These are phyloP conservation scores for Entrophospora sp. DNA, from an alignment of 192 early-diverging fungal genomes.

Conservation along the genomic window DNA sequence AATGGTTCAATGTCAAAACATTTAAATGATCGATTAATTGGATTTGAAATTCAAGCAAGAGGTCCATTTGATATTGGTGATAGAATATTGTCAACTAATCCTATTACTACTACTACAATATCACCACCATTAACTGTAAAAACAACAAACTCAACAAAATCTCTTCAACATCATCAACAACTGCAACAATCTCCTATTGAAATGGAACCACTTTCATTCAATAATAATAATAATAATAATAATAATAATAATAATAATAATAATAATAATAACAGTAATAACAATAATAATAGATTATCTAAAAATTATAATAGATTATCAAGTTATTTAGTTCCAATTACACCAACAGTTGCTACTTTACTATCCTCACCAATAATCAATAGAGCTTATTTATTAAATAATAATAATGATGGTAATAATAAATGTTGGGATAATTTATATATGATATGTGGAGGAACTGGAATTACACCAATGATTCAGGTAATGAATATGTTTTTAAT, in stretches of 20 bases:
- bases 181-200: neutral
- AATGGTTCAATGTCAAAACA: slow-evolving; percentile 6
- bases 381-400: slow-evolving; percentile 9
- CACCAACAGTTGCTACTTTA: neutral
- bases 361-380: neutral
- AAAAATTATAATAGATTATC: too few species aligned
- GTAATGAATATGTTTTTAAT: neutral
- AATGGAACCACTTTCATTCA: neutral
- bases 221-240: neutral
- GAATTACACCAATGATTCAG: slow-evolving; percentile 89
- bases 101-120: neutral
- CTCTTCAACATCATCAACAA: neutral
- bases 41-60: slow-evolving; percentile 6
- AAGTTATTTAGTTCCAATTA: too few species aligned
- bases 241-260: neutral
- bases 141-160: too few species aligned
- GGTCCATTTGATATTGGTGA: slow-evolving; percentile 20
- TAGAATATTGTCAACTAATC: too few species aligned
- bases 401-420: neutral
- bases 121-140: neutral
- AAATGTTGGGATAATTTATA: slow-evolving; percentile 13
- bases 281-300: neutral
- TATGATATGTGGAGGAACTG: slow-evolving; percentile 92
- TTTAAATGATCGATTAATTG: neutral
- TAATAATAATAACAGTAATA: neutral